Evolutionary conservation across 305 asterid genomes (phyloP).

Genomic region (Salvia sclarea): DNA sequence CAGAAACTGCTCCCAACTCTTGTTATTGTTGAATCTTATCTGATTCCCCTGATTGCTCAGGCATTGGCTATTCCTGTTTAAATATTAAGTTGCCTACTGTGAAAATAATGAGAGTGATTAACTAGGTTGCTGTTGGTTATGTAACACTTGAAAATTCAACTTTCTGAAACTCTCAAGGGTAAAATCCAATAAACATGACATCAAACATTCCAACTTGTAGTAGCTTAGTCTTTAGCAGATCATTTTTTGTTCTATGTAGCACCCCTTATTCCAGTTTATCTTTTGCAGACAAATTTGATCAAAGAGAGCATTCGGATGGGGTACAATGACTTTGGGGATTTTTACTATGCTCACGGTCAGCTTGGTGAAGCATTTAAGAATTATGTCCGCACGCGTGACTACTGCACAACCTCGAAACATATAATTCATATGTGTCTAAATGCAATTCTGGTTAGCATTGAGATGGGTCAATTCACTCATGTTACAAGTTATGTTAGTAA

Average conservation of each 20-base stretch:
- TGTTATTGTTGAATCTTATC: background rate
- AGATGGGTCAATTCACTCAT: slow-evolving; percentile 95
- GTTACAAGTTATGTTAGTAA: slow-evolving; percentile 85
- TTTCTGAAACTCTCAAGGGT: background rate
- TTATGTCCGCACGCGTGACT: slow-evolving; percentile 92
- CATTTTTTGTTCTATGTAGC: background rate
- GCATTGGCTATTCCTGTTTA: background rate
- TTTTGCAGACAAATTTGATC: slow-evolving; percentile 82
- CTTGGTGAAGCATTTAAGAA: slow-evolving; percentile 90
- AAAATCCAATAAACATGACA: background rate
- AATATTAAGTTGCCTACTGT: background rate
- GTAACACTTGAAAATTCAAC: background rate
- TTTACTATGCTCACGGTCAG: slow-evolving; percentile 79
- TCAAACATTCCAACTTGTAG: background rate
- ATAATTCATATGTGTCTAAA: slow-evolving; percentile 86
- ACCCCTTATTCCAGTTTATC: slow-evolving; percentile 20
- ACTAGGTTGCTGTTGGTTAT: background rate
- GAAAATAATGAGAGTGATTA: background rate
- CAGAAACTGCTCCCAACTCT: background rate
- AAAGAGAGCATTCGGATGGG: slow-evolving; percentile 99
- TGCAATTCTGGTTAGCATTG: slow-evolving; percentile 89
- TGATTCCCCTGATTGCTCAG: background rate
- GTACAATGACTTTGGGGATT: slow-evolving; percentile 95
- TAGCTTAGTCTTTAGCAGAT: background rate
- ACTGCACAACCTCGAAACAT: slow-evolving; percentile 90